Evolutionary conservation across 345 rosid genomes (phyloP).

Genomic region (Cardamine chenopodiifolia): DNA sequence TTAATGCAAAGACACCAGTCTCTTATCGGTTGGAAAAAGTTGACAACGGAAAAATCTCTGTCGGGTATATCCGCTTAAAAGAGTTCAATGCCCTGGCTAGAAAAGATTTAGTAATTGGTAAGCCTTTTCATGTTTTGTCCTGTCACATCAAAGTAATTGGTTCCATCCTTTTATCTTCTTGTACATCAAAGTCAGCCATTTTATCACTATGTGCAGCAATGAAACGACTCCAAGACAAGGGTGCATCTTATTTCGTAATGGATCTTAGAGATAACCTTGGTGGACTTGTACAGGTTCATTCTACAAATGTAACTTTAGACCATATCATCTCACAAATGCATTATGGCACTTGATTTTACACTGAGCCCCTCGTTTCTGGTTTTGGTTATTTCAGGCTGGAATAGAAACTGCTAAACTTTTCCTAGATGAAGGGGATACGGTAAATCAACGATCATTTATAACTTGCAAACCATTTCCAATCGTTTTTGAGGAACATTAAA

Average conservation of each 20-base stretch:
- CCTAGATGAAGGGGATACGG: slow-evolving; percentile 84
- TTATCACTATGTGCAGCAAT: slow-evolving; percentile 56
- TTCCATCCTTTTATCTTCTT: not conserved
- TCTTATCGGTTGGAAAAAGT: slow-evolving; percentile 79
- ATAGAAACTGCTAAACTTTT: slow-evolving; percentile 94
- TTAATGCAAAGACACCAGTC: slow-evolving; percentile 81
- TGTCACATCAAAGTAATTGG: not conserved
- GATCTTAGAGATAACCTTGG: slow-evolving; percentile 99
- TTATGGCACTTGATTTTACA: not conserved
- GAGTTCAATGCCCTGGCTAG: slow-evolving; percentile 95
- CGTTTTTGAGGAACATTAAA: not conserved
- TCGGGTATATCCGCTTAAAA: slow-evolving; percentile 82
- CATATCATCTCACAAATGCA: not conserved
- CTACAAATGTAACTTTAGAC: slow-evolving; percentile 3
- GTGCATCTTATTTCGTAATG: slow-evolving; percentile 77
- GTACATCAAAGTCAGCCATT: not conserved
- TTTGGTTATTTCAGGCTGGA: slow-evolving; percentile 74
- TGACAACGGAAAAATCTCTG: slow-evolving; percentile 61
- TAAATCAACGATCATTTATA: slow-evolving; percentile 38
- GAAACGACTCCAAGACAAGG: slow-evolving; percentile 89
- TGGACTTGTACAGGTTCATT: slow-evolving; percentile 84
- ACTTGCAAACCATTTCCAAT: not conserved
- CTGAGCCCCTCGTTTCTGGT: slow-evolving; percentile 9
- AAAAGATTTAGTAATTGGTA: slow-evolving; percentile 91
- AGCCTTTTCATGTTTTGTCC: slow-evolving; percentile 29